A percentile compares a stretch with the other conserved stretches of the same genome.
These are phyloP conservation scores for Xerocomus tenax DNA, from an alignment of 1,284 basidiomycete species.

Conservation along the genomic window DNA sequence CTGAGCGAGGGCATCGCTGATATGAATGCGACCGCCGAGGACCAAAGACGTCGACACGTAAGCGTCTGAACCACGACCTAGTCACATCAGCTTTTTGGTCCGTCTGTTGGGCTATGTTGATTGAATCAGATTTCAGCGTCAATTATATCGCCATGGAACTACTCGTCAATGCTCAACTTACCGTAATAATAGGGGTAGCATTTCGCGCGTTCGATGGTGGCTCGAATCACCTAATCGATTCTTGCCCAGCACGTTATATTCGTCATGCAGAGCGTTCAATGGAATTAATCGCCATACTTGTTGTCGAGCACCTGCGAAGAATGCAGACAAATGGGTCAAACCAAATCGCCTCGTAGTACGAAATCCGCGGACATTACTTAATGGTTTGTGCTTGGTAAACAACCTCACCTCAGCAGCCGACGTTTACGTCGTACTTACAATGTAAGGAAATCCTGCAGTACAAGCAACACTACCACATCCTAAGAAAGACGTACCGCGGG, in stretches of 20 bases:
- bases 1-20: neutral
- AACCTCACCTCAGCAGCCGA: neutral
- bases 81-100: neutral
- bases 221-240: neutral
- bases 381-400: neutral
- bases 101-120: neutral
- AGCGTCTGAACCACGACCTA: neutral
- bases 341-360: neutral
- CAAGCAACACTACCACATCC: neutral
- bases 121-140: neutral
- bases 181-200: neutral
- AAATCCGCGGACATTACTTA: neutral
- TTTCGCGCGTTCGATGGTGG: neutral
- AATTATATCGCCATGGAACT: neutral
- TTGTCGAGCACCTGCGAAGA: neutral
- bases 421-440: neutral
- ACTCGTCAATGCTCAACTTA: neutral
- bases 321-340: neutral
- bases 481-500: neutral
- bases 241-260: neutral
- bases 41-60: neutral
- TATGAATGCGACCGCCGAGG: neutral
- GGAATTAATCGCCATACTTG: neutral
- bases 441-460: neutral
- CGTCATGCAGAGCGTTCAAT: too few species aligned